Evolutionary conservation across 2,329 filamentous ascomycete genomes (phyloP), one percentile per base, ranked within the genome.

Genomic region (Ceratocystis variospora): DNA sequence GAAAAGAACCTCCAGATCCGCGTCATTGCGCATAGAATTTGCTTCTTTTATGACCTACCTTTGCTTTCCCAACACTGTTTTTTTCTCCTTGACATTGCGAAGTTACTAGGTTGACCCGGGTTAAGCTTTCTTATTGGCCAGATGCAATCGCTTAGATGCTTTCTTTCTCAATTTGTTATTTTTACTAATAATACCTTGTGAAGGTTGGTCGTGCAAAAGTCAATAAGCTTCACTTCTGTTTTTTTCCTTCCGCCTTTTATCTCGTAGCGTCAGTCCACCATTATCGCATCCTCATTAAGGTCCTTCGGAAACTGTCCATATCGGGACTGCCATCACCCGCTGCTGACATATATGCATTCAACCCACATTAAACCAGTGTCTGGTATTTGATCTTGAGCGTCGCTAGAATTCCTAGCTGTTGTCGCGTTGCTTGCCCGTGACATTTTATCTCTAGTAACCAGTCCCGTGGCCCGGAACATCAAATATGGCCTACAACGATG

Each of bases 401-500:
- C 17, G 12, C n/a, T 59, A 15, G 10, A 57, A 7, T 59, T 17
- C 28, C 28, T 37, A n/a, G 28, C 31, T 31, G 17, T 53, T 25
- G 48, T 53, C 55, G 31, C 55, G 55, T 33, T 59, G 17, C 55
- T 59, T 59, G 8, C 17, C 22, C 28, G 55, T 59, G 28, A 59
- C 55, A 37, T 37, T n/a, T 37, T 8, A 15, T 41, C 31, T 37
- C n/a, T 7, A 6, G 25, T 59, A 8, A n/a, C 17, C 28, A 31
- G 15, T 37, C 55, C 15, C 55, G 15, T 31, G 55, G 28, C 55
- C 15, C 28, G 31, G 33, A 33, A 37, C 22, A n/a, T 37, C 22
- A 71, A 76, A 68, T 68, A 96, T 99, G 93, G 87, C 94, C 59
- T 97, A 96, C 78, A 94, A 88, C 70, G 92, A 97, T 77, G 94